A percentile compares a stretch with the other conserved stretches of the same genome.
Evolutionary conservation across 257 asterid species (phyloP).

Genomic region (Plantago ovata): DNA sequence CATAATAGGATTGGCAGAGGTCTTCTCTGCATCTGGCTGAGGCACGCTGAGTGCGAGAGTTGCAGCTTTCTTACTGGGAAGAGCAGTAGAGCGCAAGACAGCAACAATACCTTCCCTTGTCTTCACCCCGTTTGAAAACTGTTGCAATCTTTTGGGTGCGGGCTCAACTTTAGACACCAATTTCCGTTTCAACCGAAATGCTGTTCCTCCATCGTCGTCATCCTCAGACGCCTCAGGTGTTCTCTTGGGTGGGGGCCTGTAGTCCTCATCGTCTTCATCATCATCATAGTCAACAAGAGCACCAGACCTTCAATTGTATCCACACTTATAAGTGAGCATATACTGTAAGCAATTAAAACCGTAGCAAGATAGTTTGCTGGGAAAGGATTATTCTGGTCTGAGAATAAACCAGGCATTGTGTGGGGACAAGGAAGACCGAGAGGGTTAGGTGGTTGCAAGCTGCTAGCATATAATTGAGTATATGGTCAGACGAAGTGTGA

Average conservation of each 20-base stretch:
- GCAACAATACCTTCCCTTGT: slow-evolving; percentile 73
- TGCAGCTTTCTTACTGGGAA: slow-evolving; percentile 51
- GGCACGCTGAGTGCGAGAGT: slow-evolving; percentile 28
- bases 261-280: slow-evolving; percentile 94
- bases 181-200: slow-evolving; percentile 69
- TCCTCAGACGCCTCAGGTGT: slow-evolving; percentile 44
- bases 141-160: slow-evolving; percentile 59
- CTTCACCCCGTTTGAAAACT: slow-evolving; percentile 50
- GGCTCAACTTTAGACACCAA: slow-evolving; percentile 59
- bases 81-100: slow-evolving; percentile 65
- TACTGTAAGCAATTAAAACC: no score
- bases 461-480: no score
- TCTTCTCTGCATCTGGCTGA: slow-evolving; percentile 28
- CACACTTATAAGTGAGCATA: no score
- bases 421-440: no score
- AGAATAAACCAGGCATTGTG: slow-evolving; percentile 2
- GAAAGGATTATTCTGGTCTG: no score
- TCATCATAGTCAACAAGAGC: slow-evolving; percentile 97
- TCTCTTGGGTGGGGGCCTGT: slow-evolving; percentile 78
- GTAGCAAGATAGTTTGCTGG: no score
- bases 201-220: slow-evolving; percentile 57
- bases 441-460: no score
- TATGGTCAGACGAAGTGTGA: no score
- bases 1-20: slow-evolving; percentile 20
- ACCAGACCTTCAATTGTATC: slow-evolving; percentile 51